These are phyloP conservation scores for Garcia nutans DNA, from an alignment of 345 rosid species.

Conservation along the genomic window DNA sequence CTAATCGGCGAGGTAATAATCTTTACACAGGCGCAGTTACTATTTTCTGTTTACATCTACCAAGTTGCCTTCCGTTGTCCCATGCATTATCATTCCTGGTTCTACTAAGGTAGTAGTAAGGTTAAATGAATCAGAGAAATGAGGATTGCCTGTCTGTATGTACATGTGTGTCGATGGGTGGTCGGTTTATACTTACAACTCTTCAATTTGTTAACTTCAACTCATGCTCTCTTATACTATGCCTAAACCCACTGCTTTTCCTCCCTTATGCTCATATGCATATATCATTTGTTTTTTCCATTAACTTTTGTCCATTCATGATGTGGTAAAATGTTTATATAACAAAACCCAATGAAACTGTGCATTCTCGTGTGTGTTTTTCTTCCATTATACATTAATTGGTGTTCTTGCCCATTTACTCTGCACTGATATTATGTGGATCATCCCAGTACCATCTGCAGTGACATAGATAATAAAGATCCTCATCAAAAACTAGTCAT, in stretches of 20 bases:
- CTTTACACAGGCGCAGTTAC: neutral
- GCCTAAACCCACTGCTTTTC: neutral
- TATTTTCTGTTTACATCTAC: neutral
- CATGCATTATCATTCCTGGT: neutral
- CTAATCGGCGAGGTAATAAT: constrained; percentile 51
- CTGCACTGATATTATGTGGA: neutral
- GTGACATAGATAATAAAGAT: neutral
- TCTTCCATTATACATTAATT: neutral
- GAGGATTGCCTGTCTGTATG: neutral
- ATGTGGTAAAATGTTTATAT: neutral
- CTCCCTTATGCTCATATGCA: neutral
- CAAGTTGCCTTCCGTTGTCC: neutral
- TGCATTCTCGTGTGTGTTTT: neutral
- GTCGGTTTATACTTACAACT: neutral
- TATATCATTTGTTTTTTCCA: neutral
- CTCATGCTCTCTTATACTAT: neutral
- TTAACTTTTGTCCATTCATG: neutral
- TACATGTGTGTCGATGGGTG: neutral
- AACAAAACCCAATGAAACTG: neutral
- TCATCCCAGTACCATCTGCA: neutral
- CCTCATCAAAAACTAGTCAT: too few relatives aligned
- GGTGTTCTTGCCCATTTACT: neutral
- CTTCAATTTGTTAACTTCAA: neutral
- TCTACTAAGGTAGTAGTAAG: neutral
- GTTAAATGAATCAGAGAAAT: too few relatives aligned